These are phyloP conservation scores for Arctium lappa DNA, from an alignment of 129 eudicot species.

Conservation along the genomic window DNA sequence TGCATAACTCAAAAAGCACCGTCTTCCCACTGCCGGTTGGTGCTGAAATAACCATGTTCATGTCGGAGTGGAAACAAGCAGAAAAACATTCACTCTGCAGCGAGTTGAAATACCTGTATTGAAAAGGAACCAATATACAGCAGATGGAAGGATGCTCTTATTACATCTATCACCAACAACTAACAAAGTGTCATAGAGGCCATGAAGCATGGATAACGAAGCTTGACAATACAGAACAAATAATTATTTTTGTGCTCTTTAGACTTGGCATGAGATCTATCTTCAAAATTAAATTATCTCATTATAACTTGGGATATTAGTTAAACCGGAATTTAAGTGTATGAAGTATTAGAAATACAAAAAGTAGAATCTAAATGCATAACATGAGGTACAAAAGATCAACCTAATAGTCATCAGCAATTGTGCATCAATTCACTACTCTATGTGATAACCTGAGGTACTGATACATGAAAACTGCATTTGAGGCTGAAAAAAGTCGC, in stretches of 20 bases:
- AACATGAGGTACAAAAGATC: background rate
- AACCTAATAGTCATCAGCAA: constrained; percentile 4
- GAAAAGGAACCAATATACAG: constrained; percentile 1
- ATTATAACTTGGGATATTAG: constrained; percentile 5
- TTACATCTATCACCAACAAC: constrained; percentile 5
- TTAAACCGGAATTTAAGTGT: constrained; percentile 1
- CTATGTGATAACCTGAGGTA: background rate
- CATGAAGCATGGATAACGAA: constrained; percentile 3
- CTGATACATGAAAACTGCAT: background rate
- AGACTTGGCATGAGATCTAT: constrained; percentile 10
- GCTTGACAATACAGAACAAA: background rate
- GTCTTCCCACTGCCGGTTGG: constrained; percentile 99
- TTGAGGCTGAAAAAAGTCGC: background rate
- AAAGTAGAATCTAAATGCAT: background rate
- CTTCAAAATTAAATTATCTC: constrained; percentile 4
- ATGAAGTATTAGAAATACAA: background rate
- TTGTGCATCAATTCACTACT: constrained; percentile 8
- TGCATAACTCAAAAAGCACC: constrained; percentile 96
- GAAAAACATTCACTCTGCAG: constrained; percentile 99
- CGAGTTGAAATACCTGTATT: constrained; percentile 87
- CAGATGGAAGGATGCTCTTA: background rate
- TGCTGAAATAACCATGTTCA: constrained; percentile 97
- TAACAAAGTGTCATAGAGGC: constrained; percentile 2
- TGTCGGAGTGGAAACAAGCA: constrained; percentile 81
- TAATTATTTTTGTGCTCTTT: background rate